Evolutionary conservation across 805 yeast species (phyloP).

Genomic region (Kodamaea laetipori): DNA sequence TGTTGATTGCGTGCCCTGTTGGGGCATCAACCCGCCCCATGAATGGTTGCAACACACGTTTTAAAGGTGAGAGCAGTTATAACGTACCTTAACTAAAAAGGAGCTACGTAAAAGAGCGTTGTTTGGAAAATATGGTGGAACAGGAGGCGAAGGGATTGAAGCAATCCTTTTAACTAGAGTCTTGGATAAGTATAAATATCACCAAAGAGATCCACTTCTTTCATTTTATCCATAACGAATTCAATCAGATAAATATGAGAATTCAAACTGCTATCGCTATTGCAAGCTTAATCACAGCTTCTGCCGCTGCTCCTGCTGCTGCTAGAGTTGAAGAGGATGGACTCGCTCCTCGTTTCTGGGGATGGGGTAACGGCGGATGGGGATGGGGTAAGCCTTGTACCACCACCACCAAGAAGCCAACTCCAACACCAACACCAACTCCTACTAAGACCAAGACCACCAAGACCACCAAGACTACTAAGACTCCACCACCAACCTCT

Average conservation of each 20-base stretch:
- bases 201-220: too few species aligned
- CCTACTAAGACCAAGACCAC: neutral
- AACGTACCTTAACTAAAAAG: too few species aligned
- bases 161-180: too few species aligned
- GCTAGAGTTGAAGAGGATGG: conserved; percentile 4
- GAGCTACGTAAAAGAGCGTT: too few species aligned
- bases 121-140: too few species aligned
- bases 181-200: too few species aligned
- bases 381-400: neutral
- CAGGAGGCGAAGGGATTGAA: too few species aligned
- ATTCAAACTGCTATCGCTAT: conserved; percentile 6
- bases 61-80: too few species aligned
- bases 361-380: conserved; percentile 1
- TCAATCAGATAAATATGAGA: neutral
- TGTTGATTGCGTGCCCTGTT: too few species aligned
- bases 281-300: conserved; percentile 3
- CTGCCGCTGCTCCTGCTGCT: conserved; percentile 6
- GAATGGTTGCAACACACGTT: too few species aligned
- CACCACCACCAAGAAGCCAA: neutral
- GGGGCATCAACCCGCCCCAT: too few species aligned
- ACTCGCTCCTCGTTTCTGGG: neutral
- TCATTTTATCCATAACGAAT: neutral
- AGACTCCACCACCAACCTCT: neutral
- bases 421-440: conserved; percentile 1
- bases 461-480: too few species aligned